Base-by-base conservation (phyloP, 352 stramenopile genomes). In the Globisporangium cylindrosporum region DNA sequence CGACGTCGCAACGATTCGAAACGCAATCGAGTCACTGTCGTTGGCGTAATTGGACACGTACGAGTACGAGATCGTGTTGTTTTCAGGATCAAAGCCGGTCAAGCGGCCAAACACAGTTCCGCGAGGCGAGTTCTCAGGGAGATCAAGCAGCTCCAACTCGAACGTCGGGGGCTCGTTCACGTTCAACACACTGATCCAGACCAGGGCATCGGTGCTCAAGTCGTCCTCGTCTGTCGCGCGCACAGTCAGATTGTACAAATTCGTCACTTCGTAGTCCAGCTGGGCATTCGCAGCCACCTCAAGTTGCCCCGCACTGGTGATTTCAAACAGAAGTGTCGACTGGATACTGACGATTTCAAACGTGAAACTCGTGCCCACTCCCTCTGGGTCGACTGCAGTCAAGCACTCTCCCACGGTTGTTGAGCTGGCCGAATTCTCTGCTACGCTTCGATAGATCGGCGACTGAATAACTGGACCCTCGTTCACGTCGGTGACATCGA, bases 81-180 rank as follows among this genome's bases (percentile, higher is more conserved):
- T 90, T 59, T 90, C 81, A 20, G 81, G 79, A 62, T 90, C 81
- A 18, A 68, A 76, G 1, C 73, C 79, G 56, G 61, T 62, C 2
- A 90, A 24, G 2, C 68, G n/a, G 15, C 67, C 76, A 14, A 90
- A 41, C 6, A 86, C 55, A 4, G 81, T 82, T 34, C 81, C 79
- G 46, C 64, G 70, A 27, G 75, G 70, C 1, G 75, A 22, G 51
- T 90, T 88, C 34, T 90, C 81, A 0, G 64, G n/a, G 7, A 90
- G 10, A 3, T 61, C 9, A 10, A 78, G 20, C 3, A 65, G 38
- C 22, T 61, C 51, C 15, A 68, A 56, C 4, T 9, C 38, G 8
- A 77, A 43, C 1, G 63, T 71, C 18, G 75, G 75, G 9, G 73
- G 56, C 36, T 82, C 75, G 59, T 82, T 82, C 4, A 80, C 67